Base-by-base conservation (phyloP, 1,139 yeast genomes). In the Pichia sp. region DNA sequence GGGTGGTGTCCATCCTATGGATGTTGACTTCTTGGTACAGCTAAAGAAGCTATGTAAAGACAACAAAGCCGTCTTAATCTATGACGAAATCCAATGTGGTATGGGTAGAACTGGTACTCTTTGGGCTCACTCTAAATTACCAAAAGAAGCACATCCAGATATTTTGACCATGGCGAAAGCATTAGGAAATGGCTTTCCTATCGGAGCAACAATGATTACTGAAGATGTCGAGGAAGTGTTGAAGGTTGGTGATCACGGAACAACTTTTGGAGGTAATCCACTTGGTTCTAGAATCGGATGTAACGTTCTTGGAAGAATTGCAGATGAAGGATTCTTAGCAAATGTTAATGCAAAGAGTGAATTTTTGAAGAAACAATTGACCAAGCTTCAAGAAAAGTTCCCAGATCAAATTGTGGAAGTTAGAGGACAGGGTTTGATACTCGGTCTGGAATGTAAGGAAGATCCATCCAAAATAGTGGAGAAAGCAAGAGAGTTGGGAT, bases 221-320 rank as follows among this genome's bases (percentile, higher is more conserved):
- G 93, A 85, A 47, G 69, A 74, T 41, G 83, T 91, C 22, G 94
- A 86, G 55, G 59, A 66, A 12, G 75, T 68, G 2, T 66, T 91
- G 49, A 68, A 75, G 42, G 91, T 85, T 15, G 98, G 98, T 38
- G 98, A 91, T 56, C 98, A 91, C 57, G 98, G 98, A 35, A 88
- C 97, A 5, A 91, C 98, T 0, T 91, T 83, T 56, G 98, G 98
- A 45, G 98, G 98, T 36, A 91, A 91, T 58, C 97, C 98, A 33
- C 66, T 91, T 44, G 98, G 88, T 3, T 69, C 93, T 29, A 75
- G 88, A 44, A 73, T 91, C 37, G 96, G 91, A 6, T 67, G 72
- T 33, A 79, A 78, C 52, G 94, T 88, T 15, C 63, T 91, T 23
- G 77, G 71, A 34, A 72, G 76, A 48, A 69, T 91, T 32, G 69